Base-by-base conservation (phyloP, 139 green algal species). In the Coelastrella sp. region DNA sequence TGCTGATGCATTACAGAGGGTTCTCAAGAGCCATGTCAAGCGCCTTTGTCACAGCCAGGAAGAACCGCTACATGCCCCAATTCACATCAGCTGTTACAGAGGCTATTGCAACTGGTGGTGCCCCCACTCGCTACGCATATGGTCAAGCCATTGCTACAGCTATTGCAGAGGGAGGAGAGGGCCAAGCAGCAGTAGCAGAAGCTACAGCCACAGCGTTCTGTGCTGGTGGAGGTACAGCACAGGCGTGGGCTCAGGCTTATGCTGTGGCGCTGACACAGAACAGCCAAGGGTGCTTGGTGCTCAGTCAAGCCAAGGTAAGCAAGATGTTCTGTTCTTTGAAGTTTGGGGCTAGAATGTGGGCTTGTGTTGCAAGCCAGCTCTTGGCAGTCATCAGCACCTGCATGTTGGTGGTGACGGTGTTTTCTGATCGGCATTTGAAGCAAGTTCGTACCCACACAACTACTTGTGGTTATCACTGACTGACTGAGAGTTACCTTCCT, bases 191-290 rank as follows among this genome's bases (percentile, higher is more conserved):
- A 6, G 85, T 92, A 7, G 90, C 79, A 3, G 90, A 92, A 58
- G 90, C 90, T 3, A 92, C 85, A 54, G 90, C 90, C 0, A 59
- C 61, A n/a, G 90, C 80, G 0, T 91, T 91, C 73, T 92, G 90
- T 65, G 78, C 32, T 4, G 85, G 85, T 6, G 85, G 77, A 20
- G 54, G 78, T 7, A 73, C 74, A 19, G 90, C 90, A 4, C 64
- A 13, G 19, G 59, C 90, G 4, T 84, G 87, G 90, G n/a, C 90
- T 4, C 78, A 22, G 32, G 68, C 90, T 3, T 89, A 86, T 74
- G 85, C 85, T 10, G 64, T 92, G 61, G 75, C 75, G 13, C 56
- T 87, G 57, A 76, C 73, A 19, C 56, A 68, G 7, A 73, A 92
- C 83, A 65, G 54, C 56, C 56, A 47, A 4, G 83, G 83, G 56